Base-by-base conservation (phyloP, 148 eudicot species). In the Chenopodium quinoa region DNA sequence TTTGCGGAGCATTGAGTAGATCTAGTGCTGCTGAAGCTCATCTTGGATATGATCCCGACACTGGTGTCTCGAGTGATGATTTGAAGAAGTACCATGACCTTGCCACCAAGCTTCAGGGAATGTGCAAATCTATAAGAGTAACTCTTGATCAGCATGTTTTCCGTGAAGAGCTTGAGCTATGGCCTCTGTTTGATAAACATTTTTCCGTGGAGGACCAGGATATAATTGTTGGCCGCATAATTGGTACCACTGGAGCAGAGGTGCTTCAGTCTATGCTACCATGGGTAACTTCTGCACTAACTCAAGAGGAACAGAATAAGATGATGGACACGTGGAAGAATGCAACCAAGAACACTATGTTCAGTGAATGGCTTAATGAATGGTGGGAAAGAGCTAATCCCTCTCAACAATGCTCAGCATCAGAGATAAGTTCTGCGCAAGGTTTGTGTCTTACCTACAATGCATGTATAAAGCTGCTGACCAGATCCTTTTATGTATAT, bases 171-270 rank as follows among this genome's bases (percentile, higher is more conserved):
- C 90, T 92, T 78, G 99, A 96, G 85, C 94, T 96, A 19, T 96
- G 99, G 99, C 99, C 99, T 56, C 83, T 96, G 83, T 96, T 96
- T 86, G 98, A 88, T 77, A 89, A 89, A 73, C 93, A 96, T 84
- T 92, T 96, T 81, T 91, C 97, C 66, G 91, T 93, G 71, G 99
- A 92, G 79, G 99, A 92, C 80, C 99, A 96, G 89, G 98, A 96
- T 83, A 96, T 88, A 86, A 89, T 96, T 80, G 95, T 96, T 37
- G 99, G 99, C 77, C 92, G 91, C 76, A 96, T 96, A 81, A 96
- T 96, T 88, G 99, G 99, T 86, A 96, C 97, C 14, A 96, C 99
- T 54, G 99, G 99, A 75, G 99, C 99, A 22, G 98, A 96, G 84
- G 99, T 96, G 82, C 92, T 96, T 52, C 99, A 96, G 62, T 93